Base-by-base conservation (phyloP, 73 alveolate species). In the Paramecium biaurelia region DNA sequence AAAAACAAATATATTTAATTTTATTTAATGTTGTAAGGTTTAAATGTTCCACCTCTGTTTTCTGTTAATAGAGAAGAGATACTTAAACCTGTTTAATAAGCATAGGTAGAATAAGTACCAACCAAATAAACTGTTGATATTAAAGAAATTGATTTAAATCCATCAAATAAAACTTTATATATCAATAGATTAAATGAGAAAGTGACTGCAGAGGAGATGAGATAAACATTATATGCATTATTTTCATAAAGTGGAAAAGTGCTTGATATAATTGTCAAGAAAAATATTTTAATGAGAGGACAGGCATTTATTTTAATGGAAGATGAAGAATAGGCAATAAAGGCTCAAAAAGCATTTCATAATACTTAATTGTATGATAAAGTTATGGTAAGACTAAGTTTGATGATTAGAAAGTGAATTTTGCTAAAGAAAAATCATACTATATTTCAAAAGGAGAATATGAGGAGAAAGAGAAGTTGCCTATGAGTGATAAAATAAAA, bases 241-340 rank as follows among this genome's bases (percentile, higher is more conserved):
- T 97, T 97, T 95, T 85, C 96, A 34, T 92, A 96, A 84, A 92
- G 87, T 84, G 99, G 99, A 4, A 98, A 95, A 87, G 97, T 97
- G 43, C 90, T 95, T 72, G 98, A 96, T 84, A 95, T 97, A 70
- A 93, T 89, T 53, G 93, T 96, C 2, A 93, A 96, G 93, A 96
- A 93, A 92, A 95, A 94, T 67, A 92, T 93, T 41, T 92, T 93
- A 76, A 95, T 96, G 99, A 94, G 98, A 58, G 99, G 99, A 20
- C 95, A 97, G 76, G 99, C 99, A 30, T 97, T 97, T 89, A 95
- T 97, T 12, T 96, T 97, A 21, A 96, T 86, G 88, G 96, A 95
- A 82, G 98, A 96, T 74, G 76, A 92, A 58, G 97, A 95, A 21
- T 92, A 92, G 12, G 98, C 99, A 70, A 28, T 38, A 34, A 70